Evolutionary conservation across 2,329 filamentous ascomycete genomes (phyloP).

Genomic region (Lasiodiplodia hormozganensis): DNA sequence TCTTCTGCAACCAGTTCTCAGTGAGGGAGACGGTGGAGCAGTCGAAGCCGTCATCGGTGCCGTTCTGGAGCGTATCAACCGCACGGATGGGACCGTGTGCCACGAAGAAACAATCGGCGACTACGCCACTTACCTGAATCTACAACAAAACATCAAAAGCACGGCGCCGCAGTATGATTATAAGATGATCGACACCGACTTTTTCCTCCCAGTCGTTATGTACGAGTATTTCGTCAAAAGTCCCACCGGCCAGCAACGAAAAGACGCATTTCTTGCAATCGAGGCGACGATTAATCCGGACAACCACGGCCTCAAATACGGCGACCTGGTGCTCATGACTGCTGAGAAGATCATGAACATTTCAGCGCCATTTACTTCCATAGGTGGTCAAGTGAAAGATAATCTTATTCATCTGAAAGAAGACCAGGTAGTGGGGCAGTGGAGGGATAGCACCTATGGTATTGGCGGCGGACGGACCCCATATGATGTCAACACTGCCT

Average conservation of each 20-base stretch:
- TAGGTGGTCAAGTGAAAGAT: conserved; percentile 54
- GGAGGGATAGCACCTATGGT: conserved; percentile 67
- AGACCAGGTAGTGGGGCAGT: conserved; percentile 64
- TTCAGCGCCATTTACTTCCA: conserved; percentile 60
- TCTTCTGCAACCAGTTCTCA: conserved; percentile 65
- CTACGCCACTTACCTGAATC: conserved; percentile 67
- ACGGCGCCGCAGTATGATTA: conserved; percentile 64
- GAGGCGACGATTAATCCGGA: conserved; percentile 58
- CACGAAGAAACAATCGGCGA: conserved; percentile 72
- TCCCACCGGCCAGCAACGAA: conserved; percentile 48
- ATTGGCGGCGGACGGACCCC: conserved; percentile 69
- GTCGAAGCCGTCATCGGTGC: conserved; percentile 68
- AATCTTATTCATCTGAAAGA: conserved; percentile 67
- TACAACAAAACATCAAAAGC: conserved; percentile 60
- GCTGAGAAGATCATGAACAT: conserved; percentile 65
- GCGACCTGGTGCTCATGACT: conserved; percentile 58
- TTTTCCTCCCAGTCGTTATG: conserved; percentile 65
- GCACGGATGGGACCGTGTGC: conserved; percentile 65
- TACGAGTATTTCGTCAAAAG: conserved; percentile 64
- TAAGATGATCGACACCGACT: conserved; percentile 69
- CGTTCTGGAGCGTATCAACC: conserved; percentile 67
- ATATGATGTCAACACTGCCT: conserved; percentile 69
- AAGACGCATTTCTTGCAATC: conserved; percentile 46
- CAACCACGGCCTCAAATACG: conserved; percentile 63
- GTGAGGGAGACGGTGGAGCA: conserved; percentile 60